phyloP scores from a whole-genome alignment of 441 rosid species.

The Syzygium malaccense region DNA sequence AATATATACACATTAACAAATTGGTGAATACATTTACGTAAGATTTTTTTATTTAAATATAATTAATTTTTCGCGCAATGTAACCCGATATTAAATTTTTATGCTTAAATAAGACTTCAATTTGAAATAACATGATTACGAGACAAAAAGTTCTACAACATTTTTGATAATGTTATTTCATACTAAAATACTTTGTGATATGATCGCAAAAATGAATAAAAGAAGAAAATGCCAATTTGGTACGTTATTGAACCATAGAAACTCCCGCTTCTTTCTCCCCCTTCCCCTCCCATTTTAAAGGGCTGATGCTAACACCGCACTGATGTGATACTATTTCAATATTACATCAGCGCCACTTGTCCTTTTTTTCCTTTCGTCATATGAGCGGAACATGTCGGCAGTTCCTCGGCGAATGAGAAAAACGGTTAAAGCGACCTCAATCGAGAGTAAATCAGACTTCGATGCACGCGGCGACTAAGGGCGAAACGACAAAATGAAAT shows the following conservation, averaged over 20 bases:
- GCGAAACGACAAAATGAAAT: not conserved
- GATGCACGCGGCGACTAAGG: accelerated
- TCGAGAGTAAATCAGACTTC: not conserved
- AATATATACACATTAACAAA: not conserved
- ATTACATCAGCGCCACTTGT: not conserved
- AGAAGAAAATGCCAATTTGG: not conserved
- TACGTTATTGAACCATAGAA: not conserved
- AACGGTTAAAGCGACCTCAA: not conserved
- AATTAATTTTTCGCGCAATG: not conserved
- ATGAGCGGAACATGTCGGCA: not conserved
- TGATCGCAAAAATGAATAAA: not conserved
- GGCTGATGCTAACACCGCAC: not conserved
- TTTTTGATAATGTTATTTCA: not conserved
- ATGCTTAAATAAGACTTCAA: not conserved
- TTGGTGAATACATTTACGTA: not conserved
- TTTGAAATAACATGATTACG: not conserved
- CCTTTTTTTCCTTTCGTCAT: not conserved
- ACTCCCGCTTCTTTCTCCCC: not conserved
- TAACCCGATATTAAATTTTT: not conserved
- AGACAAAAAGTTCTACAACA: not conserved
- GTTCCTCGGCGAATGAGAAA: not conserved
- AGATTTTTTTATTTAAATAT: not conserved
- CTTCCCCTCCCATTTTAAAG: not conserved
- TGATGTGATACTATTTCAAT: not conserved
- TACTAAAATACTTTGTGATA: not conserved